Conservation (phyloP, 2,329 filamentous ascomycete species). For the Cercospora beticola region DNA sequence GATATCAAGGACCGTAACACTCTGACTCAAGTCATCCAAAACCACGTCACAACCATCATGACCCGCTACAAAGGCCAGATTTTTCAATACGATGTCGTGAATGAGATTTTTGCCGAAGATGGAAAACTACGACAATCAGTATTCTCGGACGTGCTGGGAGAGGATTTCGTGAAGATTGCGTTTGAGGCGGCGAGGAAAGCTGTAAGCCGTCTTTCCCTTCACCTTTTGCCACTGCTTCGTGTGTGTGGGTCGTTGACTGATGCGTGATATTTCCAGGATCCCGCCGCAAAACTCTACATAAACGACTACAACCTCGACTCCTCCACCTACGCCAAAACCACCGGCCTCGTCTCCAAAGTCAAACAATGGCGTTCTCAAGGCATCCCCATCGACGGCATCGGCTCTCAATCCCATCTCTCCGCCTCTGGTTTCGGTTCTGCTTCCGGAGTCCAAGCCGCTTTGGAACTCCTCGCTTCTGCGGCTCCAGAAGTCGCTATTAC, state of each 20-base stretch:
- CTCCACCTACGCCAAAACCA: constrained; percentile 59
- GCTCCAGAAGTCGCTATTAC: constrained; percentile 62
- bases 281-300: constrained; percentile 69
- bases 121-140: constrained; percentile 67
- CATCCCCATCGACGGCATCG: constrained; percentile 65
- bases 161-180: constrained; percentile 68
- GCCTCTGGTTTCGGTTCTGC: constrained; percentile 46
- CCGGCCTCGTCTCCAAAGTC: constrained; percentile 55
- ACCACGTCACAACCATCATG: constrained; percentile 60
- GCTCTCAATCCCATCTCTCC: constrained; percentile 58
- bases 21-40: constrained; percentile 58
- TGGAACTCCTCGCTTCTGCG: constrained; percentile 53
- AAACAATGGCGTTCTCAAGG: constrained; percentile 63
- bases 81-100: constrained; percentile 60
- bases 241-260: no score
- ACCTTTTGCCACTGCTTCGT: no score
- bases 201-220: no score
- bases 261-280: no score
- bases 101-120: constrained; percentile 57
- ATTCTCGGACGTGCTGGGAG: constrained; percentile 67
- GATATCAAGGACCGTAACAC: constrained; percentile 53
- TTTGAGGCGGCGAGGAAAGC: constrained; percentile 67
- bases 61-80: constrained; percentile 64
- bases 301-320: constrained; percentile 68
- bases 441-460: constrained; percentile 39